phyloP scores from a whole-genome alignment of 306 rosid genomes.

The Gastrolobium bilobum region DNA sequence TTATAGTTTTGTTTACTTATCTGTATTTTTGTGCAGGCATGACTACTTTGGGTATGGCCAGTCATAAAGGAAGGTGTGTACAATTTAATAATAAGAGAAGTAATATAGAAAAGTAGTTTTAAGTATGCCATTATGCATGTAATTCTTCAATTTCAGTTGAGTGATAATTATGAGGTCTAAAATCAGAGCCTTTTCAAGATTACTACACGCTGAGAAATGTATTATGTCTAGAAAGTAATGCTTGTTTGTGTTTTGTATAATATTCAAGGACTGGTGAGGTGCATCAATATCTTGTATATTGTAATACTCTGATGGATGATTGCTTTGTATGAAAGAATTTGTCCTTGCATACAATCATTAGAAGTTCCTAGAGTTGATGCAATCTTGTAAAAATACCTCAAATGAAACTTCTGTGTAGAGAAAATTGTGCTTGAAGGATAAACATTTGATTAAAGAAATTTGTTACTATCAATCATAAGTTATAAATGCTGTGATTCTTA shows the following conservation, averaged over 20 bases:
- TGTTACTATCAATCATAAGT: slow-evolving; percentile 20
- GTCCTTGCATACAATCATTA: slow-evolving; percentile 13
- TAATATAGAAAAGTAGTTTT: background rate
- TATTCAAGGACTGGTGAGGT: background rate
- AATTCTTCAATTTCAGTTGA: slow-evolving; percentile 15
- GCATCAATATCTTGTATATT: background rate
- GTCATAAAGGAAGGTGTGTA: no score
- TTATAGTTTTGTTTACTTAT: no score
- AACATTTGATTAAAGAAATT: slow-evolving; percentile 33
- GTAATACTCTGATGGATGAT: background rate
- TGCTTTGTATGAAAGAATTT: slow-evolving; percentile 10
- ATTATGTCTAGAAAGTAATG: slow-evolving; percentile 21
- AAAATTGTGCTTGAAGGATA: slow-evolving; percentile 31
- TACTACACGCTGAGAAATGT: slow-evolving; percentile 10
- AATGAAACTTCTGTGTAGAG: slow-evolving; percentile 28
- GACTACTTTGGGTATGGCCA: no score
- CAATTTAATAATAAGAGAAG: no score
- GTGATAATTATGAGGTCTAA: slow-evolving; percentile 7
- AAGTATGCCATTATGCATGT: background rate
- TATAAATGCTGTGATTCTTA: slow-evolving; percentile 30
- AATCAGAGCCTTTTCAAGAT: background rate
- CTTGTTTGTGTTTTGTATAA: background rate
- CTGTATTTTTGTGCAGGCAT: no score
- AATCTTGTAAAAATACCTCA: slow-evolving; percentile 16
- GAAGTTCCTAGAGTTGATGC: slow-evolving; percentile 11